Percentiles rank a stretch among this genome's conserved stretches.
Evolutionary conservation across 805 yeast species (phyloP).

Genomic region (Hyphopichia homilentoma): DNA sequence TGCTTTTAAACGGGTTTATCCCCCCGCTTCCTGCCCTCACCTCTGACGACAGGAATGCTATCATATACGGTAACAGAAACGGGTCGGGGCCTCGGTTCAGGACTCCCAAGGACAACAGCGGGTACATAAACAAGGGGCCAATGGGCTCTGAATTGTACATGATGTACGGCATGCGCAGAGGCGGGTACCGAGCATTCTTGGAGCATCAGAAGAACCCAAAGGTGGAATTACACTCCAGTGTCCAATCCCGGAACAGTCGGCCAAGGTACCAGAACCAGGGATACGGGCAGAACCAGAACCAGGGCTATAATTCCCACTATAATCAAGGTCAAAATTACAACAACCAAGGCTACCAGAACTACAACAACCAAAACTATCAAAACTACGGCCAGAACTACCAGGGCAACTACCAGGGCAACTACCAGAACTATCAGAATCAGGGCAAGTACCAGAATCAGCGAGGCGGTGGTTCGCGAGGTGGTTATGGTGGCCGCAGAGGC

Average conservation of each 20-base stretch:
- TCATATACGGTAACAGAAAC: constrained; percentile 37
- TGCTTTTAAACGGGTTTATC: constrained; percentile 77
- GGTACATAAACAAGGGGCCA: constrained; percentile 40
- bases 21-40: constrained; percentile 59
- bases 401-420: constrained; percentile 6
- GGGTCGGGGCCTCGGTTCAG: constrained; percentile 30
- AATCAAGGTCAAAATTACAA: constrained; percentile 5
- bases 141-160: constrained; percentile 29
- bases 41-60: constrained; percentile 63
- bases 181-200: constrained; percentile 34
- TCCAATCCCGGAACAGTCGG: constrained; percentile 5
- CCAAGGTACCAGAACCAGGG: constrained; percentile 10
- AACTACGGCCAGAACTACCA: constrained; percentile 7
- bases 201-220: constrained; percentile 9
- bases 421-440: constrained; percentile 12
- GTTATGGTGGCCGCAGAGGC: constrained; percentile 4
- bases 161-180: constrained; percentile 31
- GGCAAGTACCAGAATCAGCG: constrained; percentile 14
- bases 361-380: constrained; percentile 7
- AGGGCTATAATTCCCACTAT: constrained; percentile 6
- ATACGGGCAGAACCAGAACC: constrained; percentile 7
- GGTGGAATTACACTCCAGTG: constrained; percentile 8
- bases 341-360: constrained; percentile 8
- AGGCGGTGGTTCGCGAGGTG: constrained; percentile 6
- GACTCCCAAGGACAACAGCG: constrained; percentile 26